Evolutionary conservation across 106 monocot genomes (phyloP), one percentile per base, ranked within the genome.

Genomic region (Dendrobium nobile): DNA sequence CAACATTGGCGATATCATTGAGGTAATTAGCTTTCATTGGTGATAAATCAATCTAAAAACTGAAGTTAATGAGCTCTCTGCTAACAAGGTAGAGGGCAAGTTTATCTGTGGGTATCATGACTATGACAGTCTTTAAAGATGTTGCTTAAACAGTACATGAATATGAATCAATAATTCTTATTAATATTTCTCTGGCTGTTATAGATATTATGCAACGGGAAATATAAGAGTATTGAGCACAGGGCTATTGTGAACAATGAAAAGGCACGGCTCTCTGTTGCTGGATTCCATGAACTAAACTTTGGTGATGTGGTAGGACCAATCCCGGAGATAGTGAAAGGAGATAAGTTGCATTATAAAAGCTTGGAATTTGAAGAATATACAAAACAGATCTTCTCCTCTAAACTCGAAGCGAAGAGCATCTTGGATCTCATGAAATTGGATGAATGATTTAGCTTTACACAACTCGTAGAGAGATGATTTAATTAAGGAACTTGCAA

Each of bases 121-220:
- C 45, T 45, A 45, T 45, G 9, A 9, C 45, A 45, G 9, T 45
- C 45, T 45, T 7, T 5, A 45, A 45, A 45, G 9, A 45, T 6
- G 45, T 45, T 7, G 45, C 9, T 9, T 7, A 7, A 45, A 2
- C 1, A 31, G 22, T 26, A 28, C 8, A 68, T n/a, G 11, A 68
- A 68, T 17, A 3, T 58, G 2, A 58, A 58, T 55, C 54, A 55
- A 55, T 10, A 54, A 0, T 13, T 2, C 19, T 65, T n/a, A 8
- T 67, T 0, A 5, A 7, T 11, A 68, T 28, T 68, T 31, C 7
- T 67, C 8, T 68, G 26, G 16, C 37, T 15, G 0, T 40, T 73
- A 22, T 17, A 91, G 91, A 88, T 89, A 42, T n/a, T 87, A n/a
- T 85, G 75, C 77, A 91, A 89, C 41, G 91, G 91, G 18, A 89